Evolutionary conservation across 1,284 basidiomycete species (phyloP), one percentile per base, ranked within the genome.

Genomic region (Crocinoboletus sp.): DNA sequence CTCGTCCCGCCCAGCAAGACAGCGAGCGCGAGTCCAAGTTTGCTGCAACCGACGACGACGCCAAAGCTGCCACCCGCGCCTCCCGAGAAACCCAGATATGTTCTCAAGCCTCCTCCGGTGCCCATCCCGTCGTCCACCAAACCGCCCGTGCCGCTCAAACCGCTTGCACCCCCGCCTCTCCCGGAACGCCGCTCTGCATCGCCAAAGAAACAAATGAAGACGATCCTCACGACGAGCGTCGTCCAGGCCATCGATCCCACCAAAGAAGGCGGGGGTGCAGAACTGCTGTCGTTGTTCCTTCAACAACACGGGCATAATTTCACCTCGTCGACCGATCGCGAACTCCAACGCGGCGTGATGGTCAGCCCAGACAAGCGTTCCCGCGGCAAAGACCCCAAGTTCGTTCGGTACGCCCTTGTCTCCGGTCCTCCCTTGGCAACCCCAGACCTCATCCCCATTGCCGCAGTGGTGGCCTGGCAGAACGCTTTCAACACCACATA

Each of bases 401-500:
- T 66, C 3, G 17, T 66, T 30, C 59, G 63, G 64, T 63, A 33
- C 12, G 64, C 52, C 13, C 6, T 24, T 10, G n/a, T 23, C 29
- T 4, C 15, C 25, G 5, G 16, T 24, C 2, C 27, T 3, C 9
- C 23, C 8, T n/a, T 16, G 13, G 20, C 7, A n/a, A 7, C 15
- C 13, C 3, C 1, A 19, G n/a, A n/a, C 33, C 38, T 40, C 20
- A 35, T 12, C 10, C 8, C 36, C 10, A 6, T 20, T 15, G 30
- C 8, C 54, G 49, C 16, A 52, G 78, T 23, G 73, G 72, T 12
- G 77, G 77, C 0, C 51, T 80, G 6, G 78, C 77, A 0, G 72
- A 72, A 35, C 68, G 67, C 8, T 70, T 75, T 1, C 64, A 68
- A 13, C 59, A 66, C 10, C 55, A 66, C 25, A 69, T 76, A 29